These are phyloP conservation scores for Penicillium lividum DNA, from an alignment of 495 filamentous ascomycete species.

Conservation along the genomic window DNA sequence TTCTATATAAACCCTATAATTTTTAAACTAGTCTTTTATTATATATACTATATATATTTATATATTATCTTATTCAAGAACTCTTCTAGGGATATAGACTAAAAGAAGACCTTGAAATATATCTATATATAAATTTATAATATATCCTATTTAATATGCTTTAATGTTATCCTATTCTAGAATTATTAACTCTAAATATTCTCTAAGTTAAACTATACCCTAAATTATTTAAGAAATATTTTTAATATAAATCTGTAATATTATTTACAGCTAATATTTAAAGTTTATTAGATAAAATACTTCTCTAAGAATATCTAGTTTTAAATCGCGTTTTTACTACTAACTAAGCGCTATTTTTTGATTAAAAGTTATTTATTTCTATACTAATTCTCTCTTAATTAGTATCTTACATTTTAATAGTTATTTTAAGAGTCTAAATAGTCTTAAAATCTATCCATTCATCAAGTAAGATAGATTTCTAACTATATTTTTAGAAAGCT, in stretches of 20 bases:
- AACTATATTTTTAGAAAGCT: too few relatives aligned
- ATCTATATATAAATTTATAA: not conserved
- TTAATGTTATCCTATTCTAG: constrained; percentile 2
- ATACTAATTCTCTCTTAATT: too few relatives aligned
- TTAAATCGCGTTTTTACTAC: not conserved
- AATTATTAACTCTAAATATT: constrained; percentile 3
- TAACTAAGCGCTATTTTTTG: too few relatives aligned
- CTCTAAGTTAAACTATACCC: not conserved
- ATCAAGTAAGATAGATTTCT: too few relatives aligned
- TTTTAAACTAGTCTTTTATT: not conserved
- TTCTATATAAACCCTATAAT: not conserved
- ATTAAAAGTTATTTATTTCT: too few relatives aligned
- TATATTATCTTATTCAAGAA: constrained; percentile 4
- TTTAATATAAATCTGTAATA: not conserved
- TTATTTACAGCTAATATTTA: not conserved
- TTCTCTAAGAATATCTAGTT: not conserved
- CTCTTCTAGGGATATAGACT: not conserved
- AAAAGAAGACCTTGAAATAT: not conserved
- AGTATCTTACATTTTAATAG: too few relatives aligned
- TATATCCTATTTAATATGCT: not conserved
- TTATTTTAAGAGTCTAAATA: too few relatives aligned
- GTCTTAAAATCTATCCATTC: too few relatives aligned
- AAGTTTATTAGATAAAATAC: not conserved
- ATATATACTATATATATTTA: constrained; percentile 1
- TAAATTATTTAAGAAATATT: constrained; percentile 8